A percentile compares a stretch with the other conserved stretches of the same genome.
Evolutionary conservation across 1,284 basidiomycete genomes (phyloP).

Genomic region (Microbotryum saponariae): DNA sequence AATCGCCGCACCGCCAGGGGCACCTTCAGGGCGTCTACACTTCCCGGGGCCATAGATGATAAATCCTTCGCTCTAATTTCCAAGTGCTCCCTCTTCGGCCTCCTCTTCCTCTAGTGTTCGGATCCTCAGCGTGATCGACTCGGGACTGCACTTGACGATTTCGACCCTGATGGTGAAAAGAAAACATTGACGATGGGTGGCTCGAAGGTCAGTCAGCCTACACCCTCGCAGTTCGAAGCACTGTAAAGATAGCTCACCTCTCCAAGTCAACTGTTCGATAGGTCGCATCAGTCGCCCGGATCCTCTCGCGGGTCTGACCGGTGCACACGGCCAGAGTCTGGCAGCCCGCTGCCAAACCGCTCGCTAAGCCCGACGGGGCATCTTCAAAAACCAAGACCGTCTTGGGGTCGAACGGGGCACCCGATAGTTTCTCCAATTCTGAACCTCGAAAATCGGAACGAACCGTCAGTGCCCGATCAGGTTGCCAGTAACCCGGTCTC

Average conservation of each 20-base stretch:
- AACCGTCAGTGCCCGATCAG: too few species aligned
- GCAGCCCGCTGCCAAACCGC: constrained; percentile 62
- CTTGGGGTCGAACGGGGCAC: constrained; percentile 37
- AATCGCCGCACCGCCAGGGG: too few species aligned
- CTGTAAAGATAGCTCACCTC: not conserved
- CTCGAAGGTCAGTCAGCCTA: too few species aligned
- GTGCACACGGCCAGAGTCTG: constrained; percentile 62
- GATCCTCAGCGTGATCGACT: constrained; percentile 22
- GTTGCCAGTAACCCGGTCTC: too few species aligned
- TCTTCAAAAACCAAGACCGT: constrained; percentile 60
- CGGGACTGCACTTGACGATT: constrained; percentile 15
- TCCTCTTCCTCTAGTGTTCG: constrained; percentile 29
- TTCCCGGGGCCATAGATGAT: too few species aligned
- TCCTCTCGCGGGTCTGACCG: constrained; percentile 49
- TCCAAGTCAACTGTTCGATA: constrained; percentile 24
- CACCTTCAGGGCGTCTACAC: too few species aligned
- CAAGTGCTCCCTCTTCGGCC: not conserved
- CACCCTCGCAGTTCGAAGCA: not conserved
- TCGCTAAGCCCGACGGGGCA: constrained; percentile 61
- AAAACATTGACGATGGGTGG: not conserved
- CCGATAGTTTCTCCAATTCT: constrained; percentile 13
- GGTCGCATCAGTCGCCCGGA: constrained; percentile 24
- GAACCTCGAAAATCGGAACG: not conserved
- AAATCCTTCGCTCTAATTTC: too few species aligned
- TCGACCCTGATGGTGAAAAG: constrained; percentile 13